A percentile compares a stretch with the other conserved stretches of the same genome.
Conservation (phyloP, 2,329 filamentous ascomycete genomes). For the Periconia digitata region DNA sequence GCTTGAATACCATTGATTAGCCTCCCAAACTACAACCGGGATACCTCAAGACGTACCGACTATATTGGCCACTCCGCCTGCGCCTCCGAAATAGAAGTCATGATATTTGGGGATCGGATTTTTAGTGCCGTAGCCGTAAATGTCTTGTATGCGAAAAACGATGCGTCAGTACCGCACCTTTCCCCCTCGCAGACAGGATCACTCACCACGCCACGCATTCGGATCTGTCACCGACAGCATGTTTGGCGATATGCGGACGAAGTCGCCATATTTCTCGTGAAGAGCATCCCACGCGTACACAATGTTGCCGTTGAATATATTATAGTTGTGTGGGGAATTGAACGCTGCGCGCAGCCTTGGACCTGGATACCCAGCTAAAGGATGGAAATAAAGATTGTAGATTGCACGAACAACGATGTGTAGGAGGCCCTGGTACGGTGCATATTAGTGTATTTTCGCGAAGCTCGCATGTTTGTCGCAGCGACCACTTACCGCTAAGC, state of each 20-base stretch:
- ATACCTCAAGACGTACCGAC: slow-evolving; percentile 9
- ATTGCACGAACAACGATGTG: slow-evolving; percentile 12
- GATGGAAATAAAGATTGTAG: slow-evolving; percentile 43
- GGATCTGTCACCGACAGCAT: slow-evolving; percentile 11
- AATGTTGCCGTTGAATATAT: slow-evolving; percentile 12
- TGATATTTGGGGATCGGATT: slow-evolving; percentile 14
- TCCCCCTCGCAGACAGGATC: not conserved
- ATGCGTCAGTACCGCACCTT: not conserved
- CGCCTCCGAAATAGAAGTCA: slow-evolving; percentile 7
- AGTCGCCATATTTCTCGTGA: slow-evolving; percentile 9
- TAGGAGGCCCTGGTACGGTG: not conserved
- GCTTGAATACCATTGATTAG: slow-evolving; percentile 1
- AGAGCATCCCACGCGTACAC: slow-evolving; percentile 4
- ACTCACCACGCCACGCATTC: slow-evolving; percentile 16
- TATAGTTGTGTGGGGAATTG: slow-evolving; percentile 14
- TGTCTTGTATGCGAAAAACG: slow-evolving; percentile 5
- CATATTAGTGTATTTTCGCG: not conserved
- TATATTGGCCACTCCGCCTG: slow-evolving; percentile 8
- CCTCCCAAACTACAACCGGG: too few species aligned
- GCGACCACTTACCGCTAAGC: slow-evolving; percentile 6
- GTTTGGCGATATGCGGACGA: slow-evolving; percentile 6
- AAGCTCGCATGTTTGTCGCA: not conserved
- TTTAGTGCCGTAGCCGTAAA: slow-evolving; percentile 12
- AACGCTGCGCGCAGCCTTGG: slow-evolving; percentile 33
- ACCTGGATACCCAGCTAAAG: slow-evolving; percentile 44